Evolutionary conservation across 2,329 filamentous ascomycete species (phyloP).

Genomic region (Aspergillus hiratsukae): DNA sequence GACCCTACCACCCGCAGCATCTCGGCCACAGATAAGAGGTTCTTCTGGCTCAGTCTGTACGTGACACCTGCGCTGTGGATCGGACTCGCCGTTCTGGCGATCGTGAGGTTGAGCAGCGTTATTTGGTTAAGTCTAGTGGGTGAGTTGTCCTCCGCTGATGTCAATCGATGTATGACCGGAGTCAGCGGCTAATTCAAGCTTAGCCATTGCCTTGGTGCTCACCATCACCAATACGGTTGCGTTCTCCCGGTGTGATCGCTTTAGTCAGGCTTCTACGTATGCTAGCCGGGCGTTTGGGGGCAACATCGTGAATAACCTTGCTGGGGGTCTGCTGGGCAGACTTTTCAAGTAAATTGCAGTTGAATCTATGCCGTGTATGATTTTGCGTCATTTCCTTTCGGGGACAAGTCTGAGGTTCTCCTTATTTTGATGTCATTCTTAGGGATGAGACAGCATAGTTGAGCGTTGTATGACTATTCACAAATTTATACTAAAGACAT

Average conservation of each 20-base stretch:
- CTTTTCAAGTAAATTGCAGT: conserved; percentile 44
- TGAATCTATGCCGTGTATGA: neutral
- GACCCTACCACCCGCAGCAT: conserved; percentile 41
- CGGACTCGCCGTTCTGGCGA: conserved; percentile 44
- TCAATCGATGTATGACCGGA: neutral
- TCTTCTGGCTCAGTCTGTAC: conserved; percentile 50
- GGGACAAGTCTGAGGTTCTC: conserved; percentile 1
- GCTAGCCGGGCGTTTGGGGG: conserved; percentile 54
- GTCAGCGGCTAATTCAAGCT: conserved; percentile 1
- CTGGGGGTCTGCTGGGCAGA: conserved; percentile 52
- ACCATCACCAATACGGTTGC: conserved; percentile 50
- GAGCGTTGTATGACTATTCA: neutral
- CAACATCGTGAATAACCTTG: conserved; percentile 51
- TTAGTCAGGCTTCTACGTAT: conserved; percentile 55
- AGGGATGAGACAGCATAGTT: neutral
- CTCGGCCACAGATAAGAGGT: conserved; percentile 47
- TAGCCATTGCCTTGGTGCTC: conserved; percentile 47
- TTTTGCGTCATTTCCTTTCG: neutral
- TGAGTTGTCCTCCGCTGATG: conserved; percentile 26
- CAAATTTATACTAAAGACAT: neutral
- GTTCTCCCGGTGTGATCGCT: conserved; percentile 49
- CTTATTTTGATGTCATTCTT: neutral
- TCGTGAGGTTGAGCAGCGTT: conserved; percentile 42
- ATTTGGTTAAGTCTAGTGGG: conserved; percentile 51
- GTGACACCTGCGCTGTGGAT: conserved; percentile 47